Conservation (phyloP, 1,284 basidiomycete genomes). For the Cerioporus squamosus region DNA sequence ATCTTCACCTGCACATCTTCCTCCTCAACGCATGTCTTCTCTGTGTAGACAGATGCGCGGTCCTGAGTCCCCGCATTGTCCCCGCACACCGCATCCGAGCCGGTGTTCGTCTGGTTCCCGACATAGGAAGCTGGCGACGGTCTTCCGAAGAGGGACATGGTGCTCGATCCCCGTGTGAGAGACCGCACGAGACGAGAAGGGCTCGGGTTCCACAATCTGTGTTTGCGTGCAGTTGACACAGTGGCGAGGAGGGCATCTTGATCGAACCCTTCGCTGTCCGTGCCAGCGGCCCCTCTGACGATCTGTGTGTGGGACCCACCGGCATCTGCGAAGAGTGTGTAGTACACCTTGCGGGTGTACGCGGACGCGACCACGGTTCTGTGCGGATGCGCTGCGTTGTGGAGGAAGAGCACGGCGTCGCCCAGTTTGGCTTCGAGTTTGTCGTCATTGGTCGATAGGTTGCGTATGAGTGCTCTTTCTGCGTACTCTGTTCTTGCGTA, state of each 20-base stretch:
- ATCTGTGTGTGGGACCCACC: not conserved
- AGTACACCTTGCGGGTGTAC: not conserved
- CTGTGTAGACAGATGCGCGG: no score
- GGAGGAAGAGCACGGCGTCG: not conserved
- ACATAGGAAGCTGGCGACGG: not conserved
- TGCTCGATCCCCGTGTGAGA: not conserved
- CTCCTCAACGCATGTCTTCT: not conserved
- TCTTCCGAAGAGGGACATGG: not conserved
- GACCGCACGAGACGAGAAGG: not conserved
- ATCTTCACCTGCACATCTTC: not conserved
- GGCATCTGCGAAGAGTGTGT: not conserved
- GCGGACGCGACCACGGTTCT: not conserved
- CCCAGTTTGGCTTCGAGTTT: not conserved
- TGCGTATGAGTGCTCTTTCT: no score
- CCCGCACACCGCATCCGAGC: no score
- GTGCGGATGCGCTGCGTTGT: not conserved
- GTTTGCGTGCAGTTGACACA: slow-evolving; percentile 1
- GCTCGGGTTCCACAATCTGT: not conserved
- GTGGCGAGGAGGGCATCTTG: not conserved
- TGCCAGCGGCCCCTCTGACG: not conserved
- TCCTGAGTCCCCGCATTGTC: no score
- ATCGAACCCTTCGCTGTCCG: not conserved
- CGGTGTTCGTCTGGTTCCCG: no score
- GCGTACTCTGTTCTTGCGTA: not conserved
- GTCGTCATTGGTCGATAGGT: not conserved